Conservation (phyloP, 108 stramenopile genomes). For the Fistulifera pelliculosa region DNA sequence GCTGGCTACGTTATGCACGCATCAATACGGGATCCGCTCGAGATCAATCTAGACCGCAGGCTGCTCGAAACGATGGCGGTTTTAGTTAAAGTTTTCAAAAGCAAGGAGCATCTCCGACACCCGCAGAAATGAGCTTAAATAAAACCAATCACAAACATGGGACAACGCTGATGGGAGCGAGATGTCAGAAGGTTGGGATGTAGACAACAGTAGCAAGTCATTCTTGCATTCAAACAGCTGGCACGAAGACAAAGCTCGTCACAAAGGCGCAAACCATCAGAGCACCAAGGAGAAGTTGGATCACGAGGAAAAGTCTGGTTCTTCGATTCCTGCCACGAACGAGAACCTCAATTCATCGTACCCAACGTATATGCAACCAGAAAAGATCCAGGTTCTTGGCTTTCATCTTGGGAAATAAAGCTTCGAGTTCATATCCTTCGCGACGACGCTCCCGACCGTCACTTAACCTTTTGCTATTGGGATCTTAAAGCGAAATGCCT, state of each 20-base stretch:
- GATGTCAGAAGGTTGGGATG: background rate
- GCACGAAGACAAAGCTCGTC: background rate
- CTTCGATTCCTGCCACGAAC: background rate
- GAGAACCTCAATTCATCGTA: conserved; percentile 18
- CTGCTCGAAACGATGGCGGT: conserved; percentile 38
- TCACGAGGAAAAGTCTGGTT: background rate
- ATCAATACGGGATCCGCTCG: conserved; percentile 50
- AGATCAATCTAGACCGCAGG: conserved; percentile 61
- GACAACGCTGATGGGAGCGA: background rate
- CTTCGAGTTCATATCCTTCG: conserved; percentile 56
- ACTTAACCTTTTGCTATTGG: conserved; percentile 58
- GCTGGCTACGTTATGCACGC: conserved; percentile 58
- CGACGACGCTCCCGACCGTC: conserved; percentile 2
- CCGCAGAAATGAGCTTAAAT: no score
- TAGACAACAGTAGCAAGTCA: background rate
- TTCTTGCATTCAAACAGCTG: background rate
- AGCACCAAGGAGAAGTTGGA: background rate
- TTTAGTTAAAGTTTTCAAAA: conserved; percentile 36
- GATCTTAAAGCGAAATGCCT: conserved; percentile 32
- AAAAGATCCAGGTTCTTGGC: conserved; percentile 50
- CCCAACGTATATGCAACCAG: conserved; percentile 64
- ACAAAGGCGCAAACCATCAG: background rate
- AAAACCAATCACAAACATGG: background rate
- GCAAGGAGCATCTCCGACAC: background rate
- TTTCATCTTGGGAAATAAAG: conserved; percentile 35